These are phyloP conservation scores for Chrysanthemum makinoi DNA, from an alignment of 129 eudicot species.

Conservation along the genomic window DNA sequence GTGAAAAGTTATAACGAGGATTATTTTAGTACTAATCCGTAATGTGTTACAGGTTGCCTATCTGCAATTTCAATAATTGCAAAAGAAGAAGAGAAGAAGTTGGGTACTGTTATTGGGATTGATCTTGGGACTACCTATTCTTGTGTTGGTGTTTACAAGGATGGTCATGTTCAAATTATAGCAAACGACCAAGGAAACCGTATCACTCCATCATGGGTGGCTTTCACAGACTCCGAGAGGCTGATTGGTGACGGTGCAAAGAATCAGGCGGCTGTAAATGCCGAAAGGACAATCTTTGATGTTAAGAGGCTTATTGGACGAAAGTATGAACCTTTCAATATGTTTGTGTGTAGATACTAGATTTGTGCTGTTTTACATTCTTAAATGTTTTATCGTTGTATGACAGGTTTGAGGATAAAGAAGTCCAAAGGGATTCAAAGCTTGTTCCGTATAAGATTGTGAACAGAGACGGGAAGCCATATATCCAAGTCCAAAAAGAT, in stretches of 20 bases:
- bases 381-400: too few species aligned
- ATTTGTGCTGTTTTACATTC: too few species aligned
- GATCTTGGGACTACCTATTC: constrained; percentile 85
- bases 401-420: too few species aligned
- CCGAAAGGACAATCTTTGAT: constrained; percentile 65
- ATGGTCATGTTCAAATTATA: constrained; percentile 69
- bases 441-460: too few species aligned
- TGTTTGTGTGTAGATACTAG: too few species aligned
- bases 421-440: too few species aligned
- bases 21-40: too few species aligned
- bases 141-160: constrained; percentile 80
- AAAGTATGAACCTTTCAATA: too few species aligned
- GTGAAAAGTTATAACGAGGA: too few species aligned
- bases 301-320: neutral
- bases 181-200: constrained; percentile 73
- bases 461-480: too few species aligned
- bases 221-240: constrained; percentile 58
- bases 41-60: too few species aligned
- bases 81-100: constrained; percentile 57
- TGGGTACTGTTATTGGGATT: constrained; percentile 76
- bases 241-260: constrained; percentile 83
- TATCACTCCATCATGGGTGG: constrained; percentile 75
- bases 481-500: neutral
- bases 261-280: constrained; percentile 73
- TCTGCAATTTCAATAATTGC: constrained; percentile 26